phyloP scores from a whole-genome alignment of 1,139 yeast genomes.

The Saccharomyces uvarum region DNA sequence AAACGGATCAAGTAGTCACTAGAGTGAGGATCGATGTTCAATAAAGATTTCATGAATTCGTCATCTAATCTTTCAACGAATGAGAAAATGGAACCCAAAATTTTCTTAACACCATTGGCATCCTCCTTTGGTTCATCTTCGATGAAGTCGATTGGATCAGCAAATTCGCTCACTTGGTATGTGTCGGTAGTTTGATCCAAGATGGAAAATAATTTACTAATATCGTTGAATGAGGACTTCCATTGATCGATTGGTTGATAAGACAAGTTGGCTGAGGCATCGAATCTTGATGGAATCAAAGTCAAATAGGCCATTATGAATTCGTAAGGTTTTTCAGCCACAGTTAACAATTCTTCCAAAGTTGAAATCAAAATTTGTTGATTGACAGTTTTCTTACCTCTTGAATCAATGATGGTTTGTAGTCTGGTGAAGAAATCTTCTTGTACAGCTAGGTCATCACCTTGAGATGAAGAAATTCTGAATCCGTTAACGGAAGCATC shows the following conservation, averaged over 20 bases:
- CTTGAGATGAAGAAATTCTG: slow-evolving; percentile 35
- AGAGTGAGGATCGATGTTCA: slow-evolving; percentile 89
- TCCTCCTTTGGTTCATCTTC: slow-evolving; percentile 70
- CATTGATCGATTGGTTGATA: slow-evolving; percentile 80
- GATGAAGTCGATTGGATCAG: slow-evolving; percentile 68
- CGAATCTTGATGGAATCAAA: slow-evolving; percentile 84
- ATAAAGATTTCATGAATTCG: slow-evolving; percentile 82
- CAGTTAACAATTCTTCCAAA: slow-evolving; percentile 55
- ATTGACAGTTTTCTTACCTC: slow-evolving; percentile 95
- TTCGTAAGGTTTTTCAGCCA: slow-evolving; percentile 60
- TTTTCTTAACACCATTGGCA: slow-evolving; percentile 57
- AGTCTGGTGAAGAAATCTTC: slow-evolving; percentile 60
- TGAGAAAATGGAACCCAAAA: slow-evolving; percentile 80
- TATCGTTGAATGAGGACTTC: slow-evolving; percentile 62
- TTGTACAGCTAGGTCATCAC: slow-evolving; percentile 30
- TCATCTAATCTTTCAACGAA: slow-evolving; percentile 91
- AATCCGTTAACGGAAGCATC: slow-evolving; percentile 30
- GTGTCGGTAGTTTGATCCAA: slow-evolving; percentile 53
- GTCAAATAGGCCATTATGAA: slow-evolving; percentile 69
- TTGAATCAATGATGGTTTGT: slow-evolving; percentile 70
- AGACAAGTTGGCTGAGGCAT: slow-evolving; percentile 57
- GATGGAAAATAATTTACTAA: slow-evolving; percentile 53
- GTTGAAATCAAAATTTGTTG: slow-evolving; percentile 66
- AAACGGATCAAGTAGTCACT: slow-evolving; percentile 87
- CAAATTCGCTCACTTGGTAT: slow-evolving; percentile 73